Evolutionary conservation across 75 land plant species (phyloP), one percentile per base, ranked within the genome.

Genomic region (Azolla pinnata): DNA sequence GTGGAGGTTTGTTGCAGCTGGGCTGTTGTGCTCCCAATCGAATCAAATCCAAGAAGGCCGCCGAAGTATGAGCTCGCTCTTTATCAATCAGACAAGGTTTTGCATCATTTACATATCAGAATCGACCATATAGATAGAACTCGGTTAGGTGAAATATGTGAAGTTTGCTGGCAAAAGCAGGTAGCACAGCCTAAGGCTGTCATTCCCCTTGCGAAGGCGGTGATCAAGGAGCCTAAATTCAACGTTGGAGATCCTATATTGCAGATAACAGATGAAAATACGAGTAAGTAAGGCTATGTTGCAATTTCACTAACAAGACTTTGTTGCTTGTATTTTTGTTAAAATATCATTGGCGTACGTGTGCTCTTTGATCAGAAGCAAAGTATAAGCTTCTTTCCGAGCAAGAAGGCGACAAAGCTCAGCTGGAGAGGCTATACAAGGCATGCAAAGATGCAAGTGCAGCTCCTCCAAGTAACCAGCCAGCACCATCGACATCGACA

Each of bases 1-100:
- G n/a, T n/a, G n/a, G n/a, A n/a, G n/a, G 27, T 16, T n/a, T 34
- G 26, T 67, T 49, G 17, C 75, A 93, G 98, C 31, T 93, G 96
- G 98, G 96, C 69, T 53, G 97, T 88, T 24, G 76, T 92, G 61
- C 26, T 85, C 20, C 97, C 96, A n/a, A n/a, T n/a, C n/a, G n/a
- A n/a, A n/a, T n/a, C n/a, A n/a, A n/a, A n/a, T n/a, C n/a, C n/a
- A 42, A 56, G 67, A 38, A 75, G 76, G 44, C 85, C 86, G 58
- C 75, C 60, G 49, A 85, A 65, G 56, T 74, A 72, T 64, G 90
- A 88, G 79, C 84, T 92, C 48, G 96, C 75, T 31, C 66, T 88
- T 63, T 92, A 88, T 66, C 60, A 76, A 48, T 72, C 82, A 14
- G 17, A 72, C 28, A 84, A 88, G 97, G 97, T 88, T 75, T 32